A percentile compares a stretch with the other conserved stretches of the same genome.
phyloP scores from a whole-genome alignment of 768 basidiomycete species.

The Calocera cornea region DNA sequence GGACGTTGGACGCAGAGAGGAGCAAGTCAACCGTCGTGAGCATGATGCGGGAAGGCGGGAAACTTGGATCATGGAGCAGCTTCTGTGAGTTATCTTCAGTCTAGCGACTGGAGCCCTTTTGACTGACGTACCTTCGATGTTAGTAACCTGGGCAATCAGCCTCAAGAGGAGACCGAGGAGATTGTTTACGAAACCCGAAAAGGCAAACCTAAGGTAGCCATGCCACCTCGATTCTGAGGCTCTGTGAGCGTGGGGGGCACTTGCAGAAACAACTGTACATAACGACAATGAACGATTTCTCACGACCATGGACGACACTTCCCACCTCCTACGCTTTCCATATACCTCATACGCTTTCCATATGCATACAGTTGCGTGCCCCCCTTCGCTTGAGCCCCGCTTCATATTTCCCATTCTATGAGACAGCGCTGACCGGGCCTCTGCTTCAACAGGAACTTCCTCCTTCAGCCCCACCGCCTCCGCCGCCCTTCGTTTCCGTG shows the following conservation, averaged over 20 bases:
- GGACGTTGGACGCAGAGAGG: constrained; percentile 76
- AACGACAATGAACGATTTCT: not conserved
- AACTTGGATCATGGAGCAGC: constrained; percentile 85
- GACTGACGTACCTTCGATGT: not conserved
- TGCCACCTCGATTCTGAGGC: constrained; percentile 10
- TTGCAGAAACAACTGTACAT: not conserved
- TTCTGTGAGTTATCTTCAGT: constrained; percentile 44
- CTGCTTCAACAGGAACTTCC: not conserved
- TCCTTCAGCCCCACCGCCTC: not conserved
- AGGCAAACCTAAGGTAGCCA: constrained; percentile 5
- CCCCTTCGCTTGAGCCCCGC: constrained; percentile 1
- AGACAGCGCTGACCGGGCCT: not conserved
- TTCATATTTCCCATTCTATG: not conserved
- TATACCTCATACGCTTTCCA: not conserved
- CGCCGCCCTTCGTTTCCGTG: constrained; percentile 2
- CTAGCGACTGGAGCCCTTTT: not conserved
- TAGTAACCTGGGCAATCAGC: constrained; percentile 8
- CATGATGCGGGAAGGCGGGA: constrained; percentile 79
- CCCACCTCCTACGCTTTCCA: not conserved
- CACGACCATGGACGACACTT: not conserved
- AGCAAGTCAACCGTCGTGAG: constrained; percentile 70
- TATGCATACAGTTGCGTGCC: constrained; percentile 3
- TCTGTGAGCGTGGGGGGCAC: constrained; percentile 7
- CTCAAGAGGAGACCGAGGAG: constrained; percentile 12
- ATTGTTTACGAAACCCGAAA: constrained; percentile 10